Conservation (phyloP, 768 basidiomycete species). For the Suillus alpinus region DNA sequence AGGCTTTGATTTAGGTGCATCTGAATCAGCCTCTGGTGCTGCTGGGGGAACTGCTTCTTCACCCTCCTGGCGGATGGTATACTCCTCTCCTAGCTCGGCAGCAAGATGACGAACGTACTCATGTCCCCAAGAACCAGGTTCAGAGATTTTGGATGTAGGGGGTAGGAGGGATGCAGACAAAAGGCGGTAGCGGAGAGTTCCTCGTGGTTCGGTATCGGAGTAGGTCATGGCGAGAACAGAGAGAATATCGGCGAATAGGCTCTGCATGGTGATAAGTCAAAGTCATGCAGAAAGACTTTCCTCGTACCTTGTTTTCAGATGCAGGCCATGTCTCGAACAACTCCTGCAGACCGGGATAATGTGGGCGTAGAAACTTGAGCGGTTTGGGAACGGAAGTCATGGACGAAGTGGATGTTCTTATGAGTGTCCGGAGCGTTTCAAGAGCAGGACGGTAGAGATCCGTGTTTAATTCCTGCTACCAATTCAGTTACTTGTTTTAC, state of each 20-base stretch:
- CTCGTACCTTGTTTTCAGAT: conserved; percentile 71
- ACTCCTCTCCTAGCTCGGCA: conserved; percentile 95
- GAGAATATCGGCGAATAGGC: conserved; percentile 93
- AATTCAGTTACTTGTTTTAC: conserved; percentile 14
- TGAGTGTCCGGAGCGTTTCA: conserved; percentile 89
- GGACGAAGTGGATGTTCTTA: conserved; percentile 93
- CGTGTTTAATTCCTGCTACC: conserved; percentile 77
- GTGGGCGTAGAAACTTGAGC: conserved; percentile 93
- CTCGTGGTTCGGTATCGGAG: conserved; percentile 94
- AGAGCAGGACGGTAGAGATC: conserved; percentile 85
- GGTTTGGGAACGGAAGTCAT: conserved; percentile 99
- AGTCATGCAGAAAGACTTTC: not conserved
- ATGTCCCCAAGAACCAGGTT: conserved; percentile 98
- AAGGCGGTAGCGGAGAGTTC: conserved; percentile 91
- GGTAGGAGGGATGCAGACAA: conserved; percentile 59
- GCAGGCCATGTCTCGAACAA: conserved; percentile 80
- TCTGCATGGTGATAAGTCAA: conserved; percentile 42
- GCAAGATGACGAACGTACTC: conserved; percentile 98
- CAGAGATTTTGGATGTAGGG: conserved; percentile 63
- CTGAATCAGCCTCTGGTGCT: conserved; percentile 25
- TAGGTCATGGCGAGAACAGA: conserved; percentile 99
- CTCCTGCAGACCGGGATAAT: conserved; percentile 82
- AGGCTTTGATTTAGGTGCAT: conserved; percentile 29
- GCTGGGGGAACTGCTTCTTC: conserved; percentile 12
- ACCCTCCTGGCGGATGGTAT: conserved; percentile 63